A percentile compares a stretch with the other conserved stretches of the same genome.
phyloP scores from a whole-genome alignment of 306 rosid genomes.

The Fragaria iinumae region DNA sequence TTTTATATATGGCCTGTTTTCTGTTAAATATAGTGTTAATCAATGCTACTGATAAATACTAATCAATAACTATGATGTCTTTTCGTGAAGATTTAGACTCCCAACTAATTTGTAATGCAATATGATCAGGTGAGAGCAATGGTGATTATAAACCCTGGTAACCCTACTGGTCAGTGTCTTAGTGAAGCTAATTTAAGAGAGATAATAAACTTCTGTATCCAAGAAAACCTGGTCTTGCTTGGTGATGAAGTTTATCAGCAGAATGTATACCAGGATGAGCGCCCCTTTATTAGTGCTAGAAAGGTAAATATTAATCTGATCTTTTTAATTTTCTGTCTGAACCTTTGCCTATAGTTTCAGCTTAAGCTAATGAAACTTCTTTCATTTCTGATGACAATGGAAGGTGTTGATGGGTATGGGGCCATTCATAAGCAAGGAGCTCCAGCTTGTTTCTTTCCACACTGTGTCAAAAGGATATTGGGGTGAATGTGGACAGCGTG shows the following conservation, averaged over 20 bases:
- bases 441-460: constrained; percentile 91
- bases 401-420: constrained; percentile 89
- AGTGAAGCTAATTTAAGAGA: constrained; percentile 78
- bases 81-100: neutral
- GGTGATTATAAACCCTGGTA: constrained; percentile 99
- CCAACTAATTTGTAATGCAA: constrained; percentile 23
- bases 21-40: neutral
- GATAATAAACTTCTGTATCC: constrained; percentile 71
- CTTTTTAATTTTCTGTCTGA: constrained; percentile 16
- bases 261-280: constrained; percentile 92
- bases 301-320: constrained; percentile 47
- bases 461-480: constrained; percentile 92
- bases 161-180: constrained; percentile 97
- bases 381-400: constrained; percentile 14
- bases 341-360: constrained; percentile 20
- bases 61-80: neutral
- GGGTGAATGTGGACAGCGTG: constrained; percentile 99
- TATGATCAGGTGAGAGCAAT: constrained; percentile 84
- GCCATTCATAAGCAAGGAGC: constrained; percentile 78
- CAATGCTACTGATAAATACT: neutral
- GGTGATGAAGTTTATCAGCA: constrained; percentile 99
- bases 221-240: constrained; percentile 79
- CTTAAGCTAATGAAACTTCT: constrained; percentile 10
- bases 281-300: constrained; percentile 86
- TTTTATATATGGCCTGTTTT: constrained; percentile 9